Evolutionary conservation across 2,329 filamentous ascomycete genomes (phyloP).

Genomic region (Mollisiaceae sp.): DNA sequence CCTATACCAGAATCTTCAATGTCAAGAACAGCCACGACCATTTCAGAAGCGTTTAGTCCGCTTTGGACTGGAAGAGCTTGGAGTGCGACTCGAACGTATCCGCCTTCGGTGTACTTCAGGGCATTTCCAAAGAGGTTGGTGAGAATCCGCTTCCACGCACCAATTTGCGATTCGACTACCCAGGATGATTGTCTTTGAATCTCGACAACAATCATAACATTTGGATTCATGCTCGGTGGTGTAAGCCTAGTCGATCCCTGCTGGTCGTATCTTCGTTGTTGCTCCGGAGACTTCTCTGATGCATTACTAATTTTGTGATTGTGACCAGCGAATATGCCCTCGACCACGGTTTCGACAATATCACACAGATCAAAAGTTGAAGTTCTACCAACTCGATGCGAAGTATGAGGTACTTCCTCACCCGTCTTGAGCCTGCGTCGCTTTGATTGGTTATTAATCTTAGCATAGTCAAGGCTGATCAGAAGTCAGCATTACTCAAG

Average conservation of each 20-base stretch:
- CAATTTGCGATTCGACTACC: slow-evolving; percentile 58
- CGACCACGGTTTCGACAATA: slow-evolving; percentile 36
- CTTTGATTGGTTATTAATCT: slow-evolving; percentile 25
- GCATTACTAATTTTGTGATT: slow-evolving; percentile 21
- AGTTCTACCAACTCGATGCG: slow-evolving; percentile 2
- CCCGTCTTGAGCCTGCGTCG: background rate
- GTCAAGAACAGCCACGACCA: slow-evolving; percentile 42
- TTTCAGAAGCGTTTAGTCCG: background rate
- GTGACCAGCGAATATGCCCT: slow-evolving; percentile 34
- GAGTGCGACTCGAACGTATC: slow-evolving; percentile 53
- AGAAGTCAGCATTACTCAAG: slow-evolving; percentile 44
- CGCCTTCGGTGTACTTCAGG: slow-evolving; percentile 62
- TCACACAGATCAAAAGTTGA: slow-evolving; percentile 29
- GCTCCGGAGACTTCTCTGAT: slow-evolving; percentile 4
- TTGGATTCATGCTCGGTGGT: slow-evolving; percentile 9
- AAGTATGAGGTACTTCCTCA: background rate
- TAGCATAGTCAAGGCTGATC: slow-evolving; percentile 42
- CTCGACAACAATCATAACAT: slow-evolving; percentile 50
- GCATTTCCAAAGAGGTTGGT: slow-evolving; percentile 68
- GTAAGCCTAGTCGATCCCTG: background rate
- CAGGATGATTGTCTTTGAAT: slow-evolving; percentile 50
- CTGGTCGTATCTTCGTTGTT: background rate
- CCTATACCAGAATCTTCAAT: slow-evolving; percentile 67
- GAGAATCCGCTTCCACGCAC: slow-evolving; percentile 54
- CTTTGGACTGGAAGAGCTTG: slow-evolving; percentile 11